These are phyloP conservation scores for Suillus subaureus DNA, from an alignment of 768 basidiomycete genomes.

Conservation along the genomic window DNA sequence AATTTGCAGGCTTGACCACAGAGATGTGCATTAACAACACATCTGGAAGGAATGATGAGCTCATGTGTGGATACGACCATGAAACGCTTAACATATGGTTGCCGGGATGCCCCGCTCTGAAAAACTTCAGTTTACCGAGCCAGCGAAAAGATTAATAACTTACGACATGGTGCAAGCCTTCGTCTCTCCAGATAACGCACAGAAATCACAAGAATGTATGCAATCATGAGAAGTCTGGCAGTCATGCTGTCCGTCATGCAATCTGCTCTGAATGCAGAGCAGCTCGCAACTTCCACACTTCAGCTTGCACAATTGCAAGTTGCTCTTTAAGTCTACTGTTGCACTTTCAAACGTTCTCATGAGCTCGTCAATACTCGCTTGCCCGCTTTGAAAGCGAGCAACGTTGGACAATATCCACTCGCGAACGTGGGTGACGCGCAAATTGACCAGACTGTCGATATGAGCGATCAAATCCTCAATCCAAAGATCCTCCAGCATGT, in stretches of 20 bases:
- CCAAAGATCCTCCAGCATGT: conserved; percentile 46
- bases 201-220: conserved; percentile 7
- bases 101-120: conserved; percentile 62
- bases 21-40: conserved; percentile 50
- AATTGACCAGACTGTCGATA: conserved; percentile 42
- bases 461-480: conserved; percentile 37
- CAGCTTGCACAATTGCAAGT: conserved; percentile 1
- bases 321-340: neutral
- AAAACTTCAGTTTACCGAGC: neutral
- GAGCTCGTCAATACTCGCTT: conserved; percentile 49
- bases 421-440: conserved; percentile 48
- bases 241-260: neutral
- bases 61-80: neutral
- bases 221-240: neutral
- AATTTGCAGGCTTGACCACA: conserved; percentile 56
- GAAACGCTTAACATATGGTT: conserved; percentile 49
- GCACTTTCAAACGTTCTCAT: conserved; percentile 8
- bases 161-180: conserved; percentile 50
- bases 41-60: conserved; percentile 38
- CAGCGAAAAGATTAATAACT: conserved; percentile 20
- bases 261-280: neutral
- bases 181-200: conserved; percentile 32
- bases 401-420: conserved; percentile 56
- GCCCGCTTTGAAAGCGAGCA: conserved; percentile 44
- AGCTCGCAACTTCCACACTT: neutral